phyloP scores from a whole-genome alignment of 805 yeast species.

The Lipomyces orientalis region DNA sequence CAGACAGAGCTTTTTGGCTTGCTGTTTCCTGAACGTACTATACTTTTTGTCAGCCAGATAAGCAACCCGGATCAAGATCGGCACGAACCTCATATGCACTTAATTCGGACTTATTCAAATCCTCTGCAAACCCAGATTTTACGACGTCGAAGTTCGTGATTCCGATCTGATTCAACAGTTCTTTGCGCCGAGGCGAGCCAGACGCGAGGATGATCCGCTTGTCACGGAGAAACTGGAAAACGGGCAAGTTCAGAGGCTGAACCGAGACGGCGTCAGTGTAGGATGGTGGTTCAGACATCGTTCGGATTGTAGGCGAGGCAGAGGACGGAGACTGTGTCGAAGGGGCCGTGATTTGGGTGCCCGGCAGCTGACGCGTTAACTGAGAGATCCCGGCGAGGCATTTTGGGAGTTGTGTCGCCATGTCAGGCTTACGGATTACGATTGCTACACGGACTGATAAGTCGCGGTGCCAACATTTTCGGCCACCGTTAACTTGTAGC shows the following conservation, averaged over 20 bases:
- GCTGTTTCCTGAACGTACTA: conserved; percentile 76
- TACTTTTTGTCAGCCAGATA: conserved; percentile 25
- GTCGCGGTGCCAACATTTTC: too few relatives aligned
- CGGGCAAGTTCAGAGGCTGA: conserved; percentile 27
- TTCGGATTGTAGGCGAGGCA: background rate
- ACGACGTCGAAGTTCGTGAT: conserved; percentile 49
- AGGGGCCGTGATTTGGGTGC: too few relatives aligned
- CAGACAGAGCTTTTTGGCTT: conserved; percentile 66
- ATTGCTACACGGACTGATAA: too few relatives aligned
- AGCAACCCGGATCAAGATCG: background rate
- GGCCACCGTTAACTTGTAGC: too few relatives aligned
- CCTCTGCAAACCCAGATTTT: conserved; percentile 77
- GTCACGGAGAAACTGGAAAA: conserved; percentile 30
- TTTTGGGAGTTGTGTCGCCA: too few relatives aligned
- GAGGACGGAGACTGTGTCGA: background rate
- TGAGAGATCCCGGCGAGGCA: too few relatives aligned
- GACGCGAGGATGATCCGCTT: conserved; percentile 71
- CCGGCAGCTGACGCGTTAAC: too few relatives aligned
- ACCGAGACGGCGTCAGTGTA: conserved; percentile 13
- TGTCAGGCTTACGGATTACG: too few relatives aligned
- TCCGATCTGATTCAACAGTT: conserved; percentile 63
- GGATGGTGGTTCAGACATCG: conserved; percentile 18
- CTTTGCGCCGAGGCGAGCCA: conserved; percentile 78
- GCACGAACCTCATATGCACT: conserved; percentile 53
- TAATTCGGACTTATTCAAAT: conserved; percentile 61